Conservation (phyloP, 2,329 filamentous ascomycete genomes). For the Alternaria tenuissima region DNA sequence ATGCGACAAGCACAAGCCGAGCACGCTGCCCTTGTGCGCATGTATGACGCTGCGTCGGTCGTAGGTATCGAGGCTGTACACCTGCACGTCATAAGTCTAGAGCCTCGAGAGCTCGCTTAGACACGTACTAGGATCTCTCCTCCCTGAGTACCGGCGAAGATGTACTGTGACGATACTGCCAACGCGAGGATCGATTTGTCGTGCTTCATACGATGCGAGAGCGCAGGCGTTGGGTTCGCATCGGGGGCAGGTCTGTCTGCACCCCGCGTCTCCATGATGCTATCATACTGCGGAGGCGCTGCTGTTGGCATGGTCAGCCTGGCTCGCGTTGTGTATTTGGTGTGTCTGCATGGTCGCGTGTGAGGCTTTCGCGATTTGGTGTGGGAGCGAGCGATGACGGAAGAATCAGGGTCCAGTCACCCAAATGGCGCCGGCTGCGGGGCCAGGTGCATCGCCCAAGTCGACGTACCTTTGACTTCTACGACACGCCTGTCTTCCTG, state of each 20-base stretch:
- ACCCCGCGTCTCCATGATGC: constrained; percentile 28
- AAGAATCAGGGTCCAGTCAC: constrained; percentile 25
- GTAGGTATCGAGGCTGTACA: constrained; percentile 90
- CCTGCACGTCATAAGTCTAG: constrained; percentile 48
- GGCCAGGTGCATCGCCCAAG: constrained; percentile 5
- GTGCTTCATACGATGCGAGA: constrained; percentile 78
- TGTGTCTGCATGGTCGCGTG: constrained; percentile 35
- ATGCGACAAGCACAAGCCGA: constrained; percentile 81
- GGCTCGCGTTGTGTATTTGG: constrained; percentile 12
- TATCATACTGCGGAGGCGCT: constrained; percentile 37
- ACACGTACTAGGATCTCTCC: constrained; percentile 80
- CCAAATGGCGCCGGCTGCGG: constrained; percentile 16
- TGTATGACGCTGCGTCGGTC: constrained; percentile 80
- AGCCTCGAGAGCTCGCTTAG: background rate
- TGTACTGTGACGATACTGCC: constrained; percentile 78
- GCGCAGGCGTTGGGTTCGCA: constrained; percentile 59
- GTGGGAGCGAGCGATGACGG: constrained; percentile 36
- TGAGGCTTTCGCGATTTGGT: constrained; percentile 21
- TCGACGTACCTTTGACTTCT: constrained; percentile 27
- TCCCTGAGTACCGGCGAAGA: constrained; percentile 92
- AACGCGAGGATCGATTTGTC: constrained; percentile 83
- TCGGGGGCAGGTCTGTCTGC: constrained; percentile 9
- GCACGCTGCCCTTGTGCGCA: constrained; percentile 89
- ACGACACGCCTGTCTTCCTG: constrained; percentile 25
- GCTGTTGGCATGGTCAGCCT: constrained; percentile 42